Base-by-base conservation (phyloP, 1,284 basidiomycete species). In the Psilocybe mexicana region DNA sequence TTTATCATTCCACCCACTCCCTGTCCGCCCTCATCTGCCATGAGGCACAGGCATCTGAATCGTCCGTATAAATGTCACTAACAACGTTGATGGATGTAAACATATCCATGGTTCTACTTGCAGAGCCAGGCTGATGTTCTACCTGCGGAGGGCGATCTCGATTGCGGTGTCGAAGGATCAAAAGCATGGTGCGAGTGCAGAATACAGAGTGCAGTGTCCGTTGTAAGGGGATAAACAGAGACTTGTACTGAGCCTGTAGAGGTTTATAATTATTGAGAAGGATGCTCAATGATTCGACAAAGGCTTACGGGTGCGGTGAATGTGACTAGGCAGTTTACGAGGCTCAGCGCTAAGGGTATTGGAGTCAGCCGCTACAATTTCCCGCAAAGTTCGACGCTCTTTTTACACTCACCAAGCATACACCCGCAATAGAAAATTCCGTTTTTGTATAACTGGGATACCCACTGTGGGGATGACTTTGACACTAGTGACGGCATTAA, bases 181-280 rank as follows among this genome's bases (percentile, higher is more conserved):
- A 33, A 18, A 55, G 23, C 3, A 55, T 48, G 3, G 46, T 44
- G 26, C 53, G 44, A 25, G 48, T 55, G 8, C 44, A 40, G n/a
- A 55, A 55, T n/a, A 55, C 25, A 2, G 53, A 55, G 38, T 55
- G 53, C 25, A 55, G 45, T 14, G 33, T 40, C 1, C 53, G 44
- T 48, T 55, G 53, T 23, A 38, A 12, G 0, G 43, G 44, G 2
- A 55, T 8, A 6, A 55, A 42, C 3, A 33, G n/a, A 14, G 33
- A 12, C 14, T 55, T 55, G n/a, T 28, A 43, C 7, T 28, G 2
- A 25, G 43, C 28, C 52, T 54, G 28, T 25, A 26, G 3, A 25
- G 38, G 1, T 28, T 6, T 40, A 18, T 51, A 28, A 26, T 38
- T 45, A 38, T 11, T 26, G 18, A 4, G 7, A 12, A 12, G 14